Percentiles rank a stretch among this genome's conserved stretches.
phyloP scores from a whole-genome alignment of 805 yeast genomes.

The Schwanniomyces pseudopolymorphus region DNA sequence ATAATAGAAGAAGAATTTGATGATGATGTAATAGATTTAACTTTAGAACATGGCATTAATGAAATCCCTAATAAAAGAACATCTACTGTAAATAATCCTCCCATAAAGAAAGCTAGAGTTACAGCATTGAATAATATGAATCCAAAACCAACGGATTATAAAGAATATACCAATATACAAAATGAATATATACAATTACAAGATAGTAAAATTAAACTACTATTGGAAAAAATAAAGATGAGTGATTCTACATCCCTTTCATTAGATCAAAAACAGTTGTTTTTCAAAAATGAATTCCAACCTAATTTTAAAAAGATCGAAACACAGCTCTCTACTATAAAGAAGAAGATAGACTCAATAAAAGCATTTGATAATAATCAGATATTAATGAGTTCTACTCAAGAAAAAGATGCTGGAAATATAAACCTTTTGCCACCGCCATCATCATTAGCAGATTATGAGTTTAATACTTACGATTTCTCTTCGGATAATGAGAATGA shows the following conservation, averaged over 20 bases:
- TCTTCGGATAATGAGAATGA: conserved; percentile 5
- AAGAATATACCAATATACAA: conserved; percentile 5
- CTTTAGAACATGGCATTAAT: not conserved
- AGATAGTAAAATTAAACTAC: conserved; percentile 25
- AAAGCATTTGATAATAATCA: not conserved
- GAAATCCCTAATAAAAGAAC: not conserved
- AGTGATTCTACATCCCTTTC: conserved; percentile 40
- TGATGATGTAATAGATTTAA: conserved; percentile 6
- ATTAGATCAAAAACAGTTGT: conserved; percentile 32
- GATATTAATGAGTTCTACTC: conserved; percentile 1
- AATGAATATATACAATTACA: conserved; percentile 23
- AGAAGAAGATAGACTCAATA: not conserved
- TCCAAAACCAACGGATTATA: not conserved
- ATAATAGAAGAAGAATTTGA: not conserved
- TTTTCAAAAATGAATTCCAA: conserved; percentile 20
- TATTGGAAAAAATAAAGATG: conserved; percentile 27
- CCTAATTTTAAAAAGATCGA: conserved; percentile 24
- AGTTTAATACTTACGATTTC: conserved; percentile 9
- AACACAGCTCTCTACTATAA: conserved; percentile 3
- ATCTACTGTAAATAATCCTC: not conserved
- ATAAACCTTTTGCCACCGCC: not conserved
- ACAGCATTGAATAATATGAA: not conserved
- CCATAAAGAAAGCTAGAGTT: not conserved
- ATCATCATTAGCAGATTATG: conserved; percentile 3
- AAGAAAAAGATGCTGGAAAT: not conserved